Evolutionary conservation across 2,329 filamentous ascomycete genomes (phyloP), one percentile per base, ranked within the genome.

Genomic region (Aspergillus caelatus): DNA sequence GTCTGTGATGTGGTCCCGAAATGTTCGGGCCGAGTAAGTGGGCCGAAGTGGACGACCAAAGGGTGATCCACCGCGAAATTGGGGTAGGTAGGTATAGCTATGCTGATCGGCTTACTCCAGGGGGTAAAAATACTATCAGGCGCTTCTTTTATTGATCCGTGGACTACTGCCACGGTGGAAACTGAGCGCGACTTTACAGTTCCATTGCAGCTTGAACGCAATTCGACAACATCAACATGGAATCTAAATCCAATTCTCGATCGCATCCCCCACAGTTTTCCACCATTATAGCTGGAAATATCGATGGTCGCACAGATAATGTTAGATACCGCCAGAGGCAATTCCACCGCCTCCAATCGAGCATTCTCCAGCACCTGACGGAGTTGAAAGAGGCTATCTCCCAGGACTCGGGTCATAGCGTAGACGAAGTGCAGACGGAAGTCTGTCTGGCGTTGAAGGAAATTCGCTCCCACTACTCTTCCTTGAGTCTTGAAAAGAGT

Each of bases 221-320:
- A 26, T 11, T 7, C 5, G 43, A 26, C 11, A 14, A 46, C 11
- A 46, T 1, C 12, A 36, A 28, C 2, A 28, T 56, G 36, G 48
- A 23, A 1, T 16, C 23, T 4, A 32, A 12, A 19, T 34, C 30
- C 4, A 21, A 32, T 11, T 10, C 50, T 10, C 12, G 4, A 53
- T 32, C 26, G 50, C 50, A 19, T 6, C 28, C 50, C 10, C 28
- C 28, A 3, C 28, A 55, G 39, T 41, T 69, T 65, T 63, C 72
- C 63, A 50, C 74, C 8, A 67, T 81, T 12, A 57, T 74, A 39
- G 69, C 71, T n/a, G 71, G 78, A 30, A 70, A 74, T 39, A 67
- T 77, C 19, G 80, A 82, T 63, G 78, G 79, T 39, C 75, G 79
- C 3, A 70, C 76, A 2, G 71, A 76, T 19, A 79, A 78, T 62